These are phyloP conservation scores for Reutealis trisperma DNA, from an alignment of 345 rosid species.

Conservation along the genomic window DNA sequence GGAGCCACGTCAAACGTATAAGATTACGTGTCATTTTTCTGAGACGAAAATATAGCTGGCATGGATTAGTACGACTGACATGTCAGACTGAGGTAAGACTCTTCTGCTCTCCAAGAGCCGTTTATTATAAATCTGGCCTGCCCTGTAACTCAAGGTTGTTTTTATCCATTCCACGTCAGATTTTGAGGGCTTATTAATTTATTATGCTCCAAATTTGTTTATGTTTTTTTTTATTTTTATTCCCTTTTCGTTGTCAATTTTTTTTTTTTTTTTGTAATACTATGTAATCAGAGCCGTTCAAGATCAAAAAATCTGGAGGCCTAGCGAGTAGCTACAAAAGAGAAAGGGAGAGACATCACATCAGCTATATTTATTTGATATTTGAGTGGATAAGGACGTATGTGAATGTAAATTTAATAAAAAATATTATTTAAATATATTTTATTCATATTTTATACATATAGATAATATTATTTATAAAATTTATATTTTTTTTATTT, in stretches of 20 bases:
- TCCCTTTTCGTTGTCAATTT: background rate
- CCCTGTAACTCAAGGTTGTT: background rate
- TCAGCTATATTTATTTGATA: too few relatives aligned
- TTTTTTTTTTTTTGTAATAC: too few relatives aligned
- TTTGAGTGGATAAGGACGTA: too few relatives aligned
- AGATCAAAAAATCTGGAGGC: background rate
- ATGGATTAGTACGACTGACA: slow-evolving; percentile 16
- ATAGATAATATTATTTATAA: too few relatives aligned
- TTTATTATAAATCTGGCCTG: slow-evolving; percentile 1
- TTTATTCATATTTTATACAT: too few relatives aligned
- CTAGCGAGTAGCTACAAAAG: background rate
- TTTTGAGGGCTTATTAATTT: too few relatives aligned
- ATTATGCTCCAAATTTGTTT: too few relatives aligned
- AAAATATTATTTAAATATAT: too few relatives aligned
- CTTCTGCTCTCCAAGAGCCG: slow-evolving; percentile 19
- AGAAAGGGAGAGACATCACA: too few relatives aligned
- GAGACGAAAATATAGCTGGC: background rate
- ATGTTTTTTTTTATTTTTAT: background rate
- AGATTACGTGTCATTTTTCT: background rate
- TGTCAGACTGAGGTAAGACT: slow-evolving; percentile 12
- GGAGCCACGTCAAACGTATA: background rate
- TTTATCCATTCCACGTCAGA: slow-evolving; percentile 32
- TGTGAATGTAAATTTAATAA: too few relatives aligned
- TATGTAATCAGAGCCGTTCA: background rate
- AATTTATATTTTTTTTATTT: too few relatives aligned